Percentiles rank a stretch among this genome's conserved stretches.
Evolutionary conservation across 805 yeast genomes (phyloP).

Genomic region (Hanseniaspora nectarophila): DNA sequence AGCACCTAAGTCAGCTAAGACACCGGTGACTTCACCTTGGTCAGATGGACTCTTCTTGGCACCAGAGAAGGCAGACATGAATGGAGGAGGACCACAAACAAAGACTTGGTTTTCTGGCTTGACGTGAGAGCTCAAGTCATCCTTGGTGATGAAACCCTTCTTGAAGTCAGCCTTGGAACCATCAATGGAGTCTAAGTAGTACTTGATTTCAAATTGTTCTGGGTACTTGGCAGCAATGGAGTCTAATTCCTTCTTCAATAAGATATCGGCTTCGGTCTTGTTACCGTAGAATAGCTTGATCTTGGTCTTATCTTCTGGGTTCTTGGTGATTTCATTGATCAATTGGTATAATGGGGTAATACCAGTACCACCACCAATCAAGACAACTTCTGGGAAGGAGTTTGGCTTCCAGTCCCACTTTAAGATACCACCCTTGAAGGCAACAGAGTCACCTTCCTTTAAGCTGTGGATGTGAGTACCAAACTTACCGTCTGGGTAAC

Average conservation of each 20-base stretch:
- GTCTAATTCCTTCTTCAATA: conserved; percentile 70
- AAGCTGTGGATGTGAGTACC: conserved; percentile 58
- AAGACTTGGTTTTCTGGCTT: conserved; percentile 60
- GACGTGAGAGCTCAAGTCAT: conserved; percentile 60
- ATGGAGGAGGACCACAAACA: conserved; percentile 92
- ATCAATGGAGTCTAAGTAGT: conserved; percentile 57
- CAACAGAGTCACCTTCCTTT: conserved; percentile 65
- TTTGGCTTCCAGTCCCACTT: conserved; percentile 89
- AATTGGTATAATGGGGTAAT: conserved; percentile 92
- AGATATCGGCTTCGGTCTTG: conserved; percentile 63
- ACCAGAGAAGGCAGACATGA: conserved; percentile 82
- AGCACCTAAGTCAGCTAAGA: conserved; percentile 78
- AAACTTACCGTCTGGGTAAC: conserved; percentile 75
- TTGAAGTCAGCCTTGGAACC: conserved; percentile 34
- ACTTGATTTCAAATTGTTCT: conserved; percentile 63
- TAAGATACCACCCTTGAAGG: conserved; percentile 87
- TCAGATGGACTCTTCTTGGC: conserved; percentile 71
- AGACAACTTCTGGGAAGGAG: conserved; percentile 62
- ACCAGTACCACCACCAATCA: conserved; percentile 95
- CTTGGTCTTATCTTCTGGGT: conserved; percentile 83
- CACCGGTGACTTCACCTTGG: conserved; percentile 90
- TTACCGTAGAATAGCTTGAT: conserved; percentile 73
- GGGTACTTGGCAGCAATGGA: conserved; percentile 42
- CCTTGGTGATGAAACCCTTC: conserved; percentile 69
- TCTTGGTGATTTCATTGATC: conserved; percentile 57